Percentiles rank a stretch among this genome's conserved stretches.
Conservation (phyloP, 2,329 filamentous ascomycete species). For the Scytalidium lignicola region DNA sequence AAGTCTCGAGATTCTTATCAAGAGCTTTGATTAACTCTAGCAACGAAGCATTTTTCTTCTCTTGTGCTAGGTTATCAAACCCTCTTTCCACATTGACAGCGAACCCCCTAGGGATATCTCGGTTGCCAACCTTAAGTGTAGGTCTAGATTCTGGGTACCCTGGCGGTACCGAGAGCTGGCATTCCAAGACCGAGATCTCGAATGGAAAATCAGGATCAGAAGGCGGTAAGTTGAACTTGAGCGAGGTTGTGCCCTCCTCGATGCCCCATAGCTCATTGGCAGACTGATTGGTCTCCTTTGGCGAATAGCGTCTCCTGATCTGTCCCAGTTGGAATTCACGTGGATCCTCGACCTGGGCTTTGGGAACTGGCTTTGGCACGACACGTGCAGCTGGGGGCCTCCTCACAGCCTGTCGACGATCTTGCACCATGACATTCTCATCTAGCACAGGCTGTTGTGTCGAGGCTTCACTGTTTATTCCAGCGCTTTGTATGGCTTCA, state of each 20-base stretch:
- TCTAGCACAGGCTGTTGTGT: slow-evolving; percentile 7
- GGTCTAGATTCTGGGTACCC: slow-evolving; percentile 57
- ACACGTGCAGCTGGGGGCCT: slow-evolving; percentile 38
- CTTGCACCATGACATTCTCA: slow-evolving; percentile 19
- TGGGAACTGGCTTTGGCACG: slow-evolving; percentile 61
- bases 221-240: slow-evolving; percentile 62
- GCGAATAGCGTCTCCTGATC: slow-evolving; percentile 60
- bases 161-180: slow-evolving; percentile 59
- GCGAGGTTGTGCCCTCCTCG: slow-evolving; percentile 34
- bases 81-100: slow-evolving; percentile 72
- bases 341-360: slow-evolving; percentile 60
- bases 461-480: slow-evolving; percentile 5
- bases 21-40: slow-evolving; percentile 63
- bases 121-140: slow-evolving; percentile 59
- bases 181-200: slow-evolving; percentile 64
- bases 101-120: slow-evolving; percentile 66
- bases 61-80: slow-evolving; percentile 59
- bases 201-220: slow-evolving; percentile 84
- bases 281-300: slow-evolving; percentile 33
- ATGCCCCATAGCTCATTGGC: slow-evolving; percentile 18
- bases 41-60: slow-evolving; percentile 52
- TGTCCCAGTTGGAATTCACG: slow-evolving; percentile 71
- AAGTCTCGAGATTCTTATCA: slow-evolving; percentile 65
- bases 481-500: slow-evolving; percentile 3
- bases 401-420: slow-evolving; percentile 28